These are phyloP conservation scores for Conticribra weissflogii DNA, from an alignment of 108 stramenopile species.

Conservation along the genomic window DNA sequence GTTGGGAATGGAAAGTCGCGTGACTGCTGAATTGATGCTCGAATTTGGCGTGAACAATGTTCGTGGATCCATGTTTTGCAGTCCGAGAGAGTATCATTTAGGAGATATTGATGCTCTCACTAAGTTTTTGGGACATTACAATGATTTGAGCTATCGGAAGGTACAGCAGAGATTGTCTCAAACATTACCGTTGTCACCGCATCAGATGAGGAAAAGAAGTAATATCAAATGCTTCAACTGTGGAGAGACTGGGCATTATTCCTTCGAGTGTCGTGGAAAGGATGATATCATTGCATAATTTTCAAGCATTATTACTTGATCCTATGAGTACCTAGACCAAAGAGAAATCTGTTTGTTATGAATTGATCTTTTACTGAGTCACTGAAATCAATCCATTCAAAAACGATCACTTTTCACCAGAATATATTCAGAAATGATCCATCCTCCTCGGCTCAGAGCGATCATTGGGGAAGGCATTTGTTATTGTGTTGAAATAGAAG, in stretches of 20 bases:
- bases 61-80: conserved; percentile 60
- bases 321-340: too few species aligned
- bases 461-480: too few species aligned
- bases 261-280: conserved; percentile 29
- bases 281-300: too few species aligned
- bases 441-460: too few species aligned
- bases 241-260: conserved; percentile 46
- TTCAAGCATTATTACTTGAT: too few species aligned
- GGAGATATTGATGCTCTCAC: conserved; percentile 56
- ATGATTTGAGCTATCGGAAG: conserved; percentile 55
- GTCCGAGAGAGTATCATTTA: conserved; percentile 43
- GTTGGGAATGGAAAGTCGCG: conserved; percentile 61
- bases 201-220: conserved; percentile 5
- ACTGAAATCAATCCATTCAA: too few species aligned
- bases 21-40: conserved; percentile 67
- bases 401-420: too few species aligned
- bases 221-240: conserved; percentile 41
- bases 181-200: conserved; percentile 16
- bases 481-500: too few species aligned
- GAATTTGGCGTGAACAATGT: conserved; percentile 69
- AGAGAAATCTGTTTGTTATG: too few species aligned
- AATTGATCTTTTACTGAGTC: too few species aligned
- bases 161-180: conserved; percentile 23
- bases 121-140: conserved; percentile 73
- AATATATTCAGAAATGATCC: too few species aligned